phyloP scores from a whole-genome alignment of 345 rosid genomes.

The Geranium rotundifolium region DNA sequence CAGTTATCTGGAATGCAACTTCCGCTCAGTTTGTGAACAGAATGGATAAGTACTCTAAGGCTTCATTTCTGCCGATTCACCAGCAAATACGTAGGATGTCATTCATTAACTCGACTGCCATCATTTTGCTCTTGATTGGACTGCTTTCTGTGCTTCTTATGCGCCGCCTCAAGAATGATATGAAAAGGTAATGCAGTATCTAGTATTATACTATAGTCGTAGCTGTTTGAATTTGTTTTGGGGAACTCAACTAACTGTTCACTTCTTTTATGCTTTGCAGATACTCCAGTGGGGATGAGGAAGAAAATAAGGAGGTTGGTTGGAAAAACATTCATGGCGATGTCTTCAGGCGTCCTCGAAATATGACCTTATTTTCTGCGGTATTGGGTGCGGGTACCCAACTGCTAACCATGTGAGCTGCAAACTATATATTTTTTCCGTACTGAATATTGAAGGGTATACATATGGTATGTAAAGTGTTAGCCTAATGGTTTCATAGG shows the following conservation, averaged over 20 bases:
- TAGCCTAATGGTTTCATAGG: background rate
- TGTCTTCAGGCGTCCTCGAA: constrained; percentile 53
- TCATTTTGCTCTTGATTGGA: constrained; percentile 43
- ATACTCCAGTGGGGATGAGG: constrained; percentile 52
- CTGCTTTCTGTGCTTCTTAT: constrained; percentile 42
- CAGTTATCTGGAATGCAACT: constrained; percentile 61
- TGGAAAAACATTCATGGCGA: constrained; percentile 77
- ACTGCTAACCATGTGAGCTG: constrained; percentile 55
- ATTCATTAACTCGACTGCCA: constrained; percentile 40
- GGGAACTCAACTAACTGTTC: background rate
- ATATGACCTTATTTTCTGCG: constrained; percentile 59
- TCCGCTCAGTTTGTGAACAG: constrained; percentile 37
- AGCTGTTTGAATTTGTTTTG: background rate
- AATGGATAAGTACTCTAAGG: constrained; percentile 49
- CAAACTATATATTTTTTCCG: constrained; percentile 1
- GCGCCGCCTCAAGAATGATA: constrained; percentile 60
- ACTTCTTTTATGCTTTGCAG: constrained; percentile 13
- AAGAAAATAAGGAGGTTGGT: constrained; percentile 62
- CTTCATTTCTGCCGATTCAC: constrained; percentile 40
- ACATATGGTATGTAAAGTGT: background rate
- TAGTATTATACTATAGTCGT: background rate
- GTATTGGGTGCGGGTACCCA: constrained; percentile 73
- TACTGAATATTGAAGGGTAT: background rate
- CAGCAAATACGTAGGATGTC: constrained; percentile 64
- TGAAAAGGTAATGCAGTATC: constrained; percentile 34